These are phyloP conservation scores for Auriscalpium microsporum DNA, from an alignment of 768 basidiomycete genomes.

Conservation along the genomic window DNA sequence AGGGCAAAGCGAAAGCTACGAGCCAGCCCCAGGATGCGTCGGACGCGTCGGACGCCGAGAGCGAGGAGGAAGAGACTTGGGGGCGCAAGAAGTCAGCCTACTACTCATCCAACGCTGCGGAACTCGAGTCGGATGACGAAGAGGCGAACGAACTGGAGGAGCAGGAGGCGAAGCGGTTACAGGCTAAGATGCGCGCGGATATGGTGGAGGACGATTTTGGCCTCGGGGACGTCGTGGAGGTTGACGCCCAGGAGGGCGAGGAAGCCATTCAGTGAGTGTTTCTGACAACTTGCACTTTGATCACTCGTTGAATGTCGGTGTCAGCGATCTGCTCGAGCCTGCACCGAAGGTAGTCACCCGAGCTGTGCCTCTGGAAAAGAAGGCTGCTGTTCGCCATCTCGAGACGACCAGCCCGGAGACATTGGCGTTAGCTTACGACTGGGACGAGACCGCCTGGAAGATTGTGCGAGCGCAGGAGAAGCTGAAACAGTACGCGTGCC, in stretches of 20 bases:
- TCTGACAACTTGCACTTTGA: not conserved
- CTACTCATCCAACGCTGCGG: conserved; percentile 77
- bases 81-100: conserved; percentile 73
- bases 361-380: conserved; percentile 46
- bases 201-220: conserved; percentile 82
- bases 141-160: conserved; percentile 85
- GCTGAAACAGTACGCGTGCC: conserved; percentile 38
- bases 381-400: conserved; percentile 51
- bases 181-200: conserved; percentile 61
- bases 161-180: conserved; percentile 75
- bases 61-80: conserved; percentile 65
- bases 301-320: not conserved
- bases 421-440: conserved; percentile 74
- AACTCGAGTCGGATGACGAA: conserved; percentile 80
- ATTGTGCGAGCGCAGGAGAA: conserved; percentile 44
- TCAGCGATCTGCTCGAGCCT: conserved; percentile 33
- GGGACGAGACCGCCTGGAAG: conserved; percentile 59
- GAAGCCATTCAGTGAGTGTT: conserved; percentile 2
- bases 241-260: conserved; percentile 19
- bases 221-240: conserved; percentile 50
- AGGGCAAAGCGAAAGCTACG: conserved; percentile 18
- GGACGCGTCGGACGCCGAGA: conserved; percentile 21
- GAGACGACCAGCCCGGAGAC: conserved; percentile 73
- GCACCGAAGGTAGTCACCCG: conserved; percentile 24
- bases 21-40: conserved; percentile 12